Conservation (phyloP, 2,329 filamentous ascomycete species). For the Chaetomiaceae sp. region DNA sequence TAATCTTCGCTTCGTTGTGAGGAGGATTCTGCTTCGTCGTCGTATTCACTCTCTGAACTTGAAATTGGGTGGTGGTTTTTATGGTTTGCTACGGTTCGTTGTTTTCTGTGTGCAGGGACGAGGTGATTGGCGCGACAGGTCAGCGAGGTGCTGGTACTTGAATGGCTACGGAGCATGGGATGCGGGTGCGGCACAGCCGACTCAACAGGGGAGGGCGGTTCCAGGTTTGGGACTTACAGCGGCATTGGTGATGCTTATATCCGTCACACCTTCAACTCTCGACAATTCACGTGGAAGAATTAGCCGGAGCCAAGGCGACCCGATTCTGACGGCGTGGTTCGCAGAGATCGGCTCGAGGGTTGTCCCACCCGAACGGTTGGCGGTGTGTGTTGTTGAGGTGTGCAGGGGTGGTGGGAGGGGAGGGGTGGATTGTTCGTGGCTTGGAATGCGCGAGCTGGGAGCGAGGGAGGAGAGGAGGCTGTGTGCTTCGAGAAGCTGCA, state of each 20-base stretch:
- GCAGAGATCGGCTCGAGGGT: neutral
- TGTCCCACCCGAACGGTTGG: constrained; percentile 1
- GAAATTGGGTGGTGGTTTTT: constrained; percentile 33
- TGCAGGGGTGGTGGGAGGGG: constrained; percentile 8
- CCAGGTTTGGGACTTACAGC: constrained; percentile 32
- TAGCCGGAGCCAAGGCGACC: constrained; percentile 40
- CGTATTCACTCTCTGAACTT: constrained; percentile 29
- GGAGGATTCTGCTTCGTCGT: constrained; percentile 40
- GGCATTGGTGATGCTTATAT: constrained; percentile 35
- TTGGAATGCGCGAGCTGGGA: constrained; percentile 4
- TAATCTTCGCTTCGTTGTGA: constrained; percentile 33
- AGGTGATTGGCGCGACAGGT: constrained; percentile 11
- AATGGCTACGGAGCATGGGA: neutral
- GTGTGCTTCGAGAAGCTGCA: constrained; percentile 6
- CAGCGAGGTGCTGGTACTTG: constrained; percentile 4
- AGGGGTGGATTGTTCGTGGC: constrained; percentile 5
- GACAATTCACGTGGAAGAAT: constrained; percentile 42
- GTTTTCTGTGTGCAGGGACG: constrained; percentile 16
- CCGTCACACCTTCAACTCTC: constrained; percentile 42
- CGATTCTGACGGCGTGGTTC: neutral
- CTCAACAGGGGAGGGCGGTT: constrained; percentile 1
- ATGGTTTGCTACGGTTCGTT: constrained; percentile 24
- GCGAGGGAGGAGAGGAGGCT: constrained; percentile 1
- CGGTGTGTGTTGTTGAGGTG: constrained; percentile 7
- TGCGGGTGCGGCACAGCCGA: constrained; percentile 22